Conservation (phyloP, 116 monocot genomes). For the Papilionanthe hybrid region DNA sequence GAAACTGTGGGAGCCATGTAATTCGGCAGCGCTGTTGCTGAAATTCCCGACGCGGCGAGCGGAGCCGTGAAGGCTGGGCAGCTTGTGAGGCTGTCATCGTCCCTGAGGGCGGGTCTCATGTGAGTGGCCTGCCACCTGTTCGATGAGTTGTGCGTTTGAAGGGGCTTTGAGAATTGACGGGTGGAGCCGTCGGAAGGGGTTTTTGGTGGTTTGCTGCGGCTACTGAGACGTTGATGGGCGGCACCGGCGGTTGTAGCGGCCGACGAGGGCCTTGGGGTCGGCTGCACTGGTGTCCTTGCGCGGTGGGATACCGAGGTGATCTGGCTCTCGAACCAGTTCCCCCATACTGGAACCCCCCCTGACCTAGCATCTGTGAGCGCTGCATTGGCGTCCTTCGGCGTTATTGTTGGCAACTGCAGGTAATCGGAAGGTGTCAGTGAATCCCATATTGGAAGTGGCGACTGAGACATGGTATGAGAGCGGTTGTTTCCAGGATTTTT, state of each 20-base stretch:
- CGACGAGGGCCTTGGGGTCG: slow-evolving; percentile 6
- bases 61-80: slow-evolving; percentile 42
- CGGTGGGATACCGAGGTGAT: slow-evolving; percentile 1
- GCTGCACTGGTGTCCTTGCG: not conserved
- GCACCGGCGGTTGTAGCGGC: not conserved
- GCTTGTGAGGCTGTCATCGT: slow-evolving; percentile 83
- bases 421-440: not conserved
- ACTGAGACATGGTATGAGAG: not conserved
- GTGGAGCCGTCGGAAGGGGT: slow-evolving; percentile 1
- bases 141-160: slow-evolving; percentile 7
- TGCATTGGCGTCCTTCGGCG: slow-evolving; percentile 44
- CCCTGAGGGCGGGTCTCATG: slow-evolving; percentile 45
- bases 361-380: slow-evolving; percentile 33
- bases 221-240: not conserved
- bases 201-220: slow-evolving; percentile 9
- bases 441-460: not conserved
- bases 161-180: slow-evolving; percentile 10
- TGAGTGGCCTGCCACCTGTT: slow-evolving; percentile 9
- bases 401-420: slow-evolving; percentile 45
- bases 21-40: slow-evolving; percentile 23
- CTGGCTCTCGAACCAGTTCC: slow-evolving; percentile 54
- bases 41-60: not conserved
- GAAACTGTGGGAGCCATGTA: slow-evolving; percentile 83
- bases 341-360: slow-evolving; percentile 43
- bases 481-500: too few relatives aligned